These are phyloP conservation scores for Cudoniella acicularis DNA, from an alignment of 495 filamentous ascomycete genomes.

Conservation along the genomic window DNA sequence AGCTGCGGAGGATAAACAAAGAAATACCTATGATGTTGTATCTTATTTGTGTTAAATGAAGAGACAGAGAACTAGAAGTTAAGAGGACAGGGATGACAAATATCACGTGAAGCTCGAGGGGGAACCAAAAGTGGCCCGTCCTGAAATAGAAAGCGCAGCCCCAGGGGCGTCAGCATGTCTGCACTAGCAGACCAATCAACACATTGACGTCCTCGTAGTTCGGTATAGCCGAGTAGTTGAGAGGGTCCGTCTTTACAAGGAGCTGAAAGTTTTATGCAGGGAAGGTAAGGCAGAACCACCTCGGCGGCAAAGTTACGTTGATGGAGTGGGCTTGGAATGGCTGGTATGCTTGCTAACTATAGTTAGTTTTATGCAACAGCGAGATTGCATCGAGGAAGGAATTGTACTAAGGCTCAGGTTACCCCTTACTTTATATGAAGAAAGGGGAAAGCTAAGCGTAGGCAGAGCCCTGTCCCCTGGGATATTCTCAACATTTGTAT, in stretches of 20 bases:
- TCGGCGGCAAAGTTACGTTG: background rate
- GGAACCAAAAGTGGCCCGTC: too few species aligned
- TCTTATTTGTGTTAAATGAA: too few species aligned
- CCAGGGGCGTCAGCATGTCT: too few species aligned
- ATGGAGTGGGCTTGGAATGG: background rate
- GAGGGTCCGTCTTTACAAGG: background rate
- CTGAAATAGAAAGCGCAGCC: too few species aligned
- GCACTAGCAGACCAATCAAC: too few species aligned
- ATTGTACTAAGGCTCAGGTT: slow-evolving; percentile 18
- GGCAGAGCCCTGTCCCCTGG: background rate
- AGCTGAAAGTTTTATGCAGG: background rate
- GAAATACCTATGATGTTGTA: too few species aligned
- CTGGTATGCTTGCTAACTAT: slow-evolving; percentile 10
- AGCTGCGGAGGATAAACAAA: too few species aligned
- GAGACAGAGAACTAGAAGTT: too few species aligned
- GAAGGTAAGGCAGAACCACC: background rate
- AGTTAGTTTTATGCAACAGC: slow-evolving; percentile 14
- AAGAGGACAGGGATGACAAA: too few species aligned
- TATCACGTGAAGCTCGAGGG: too few species aligned
- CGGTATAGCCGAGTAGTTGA: background rate
- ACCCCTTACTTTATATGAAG: background rate
- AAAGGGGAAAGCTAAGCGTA: background rate
- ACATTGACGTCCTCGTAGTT: too few species aligned
- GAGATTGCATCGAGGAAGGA: slow-evolving; percentile 17
- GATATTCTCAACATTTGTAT: background rate